phyloP scores from a whole-genome alignment of 1,284 basidiomycete genomes.

The Austropuccinia psidii region DNA sequence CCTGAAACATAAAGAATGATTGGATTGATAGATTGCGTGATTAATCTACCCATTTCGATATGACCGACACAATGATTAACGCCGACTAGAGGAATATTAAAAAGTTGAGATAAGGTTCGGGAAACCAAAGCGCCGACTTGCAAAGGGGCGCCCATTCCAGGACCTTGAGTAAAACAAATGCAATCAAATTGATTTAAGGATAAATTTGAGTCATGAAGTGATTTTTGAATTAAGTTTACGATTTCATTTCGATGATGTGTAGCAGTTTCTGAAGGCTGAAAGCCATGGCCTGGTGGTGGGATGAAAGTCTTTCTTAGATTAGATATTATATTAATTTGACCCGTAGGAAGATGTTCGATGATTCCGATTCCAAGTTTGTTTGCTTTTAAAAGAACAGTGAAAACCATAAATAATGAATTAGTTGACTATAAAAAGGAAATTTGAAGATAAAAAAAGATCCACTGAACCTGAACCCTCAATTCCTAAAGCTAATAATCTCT shows the following conservation, averaged over 20 bases:
- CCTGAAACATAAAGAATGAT: conserved; percentile 98
- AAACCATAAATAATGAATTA: neutral
- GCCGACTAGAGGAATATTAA: conserved; percentile 82
- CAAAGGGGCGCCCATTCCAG: conserved; percentile 95
- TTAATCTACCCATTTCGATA: conserved; percentile 98
- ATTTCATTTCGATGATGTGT: conserved; percentile 93
- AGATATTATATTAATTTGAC: conserved; percentile 49
- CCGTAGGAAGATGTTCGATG: conserved; percentile 62
- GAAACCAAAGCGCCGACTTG: conserved; percentile 95
- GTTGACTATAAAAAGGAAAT: neutral
- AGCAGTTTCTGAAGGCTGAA: conserved; percentile 89
- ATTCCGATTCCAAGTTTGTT: conserved; percentile 98
- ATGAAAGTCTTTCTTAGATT: conserved; percentile 89
- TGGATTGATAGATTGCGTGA: conserved; percentile 89
- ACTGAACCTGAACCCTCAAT: conserved; percentile 36
- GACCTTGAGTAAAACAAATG: conserved; percentile 55
- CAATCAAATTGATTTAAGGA: neutral
- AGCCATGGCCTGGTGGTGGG: conserved; percentile 95
- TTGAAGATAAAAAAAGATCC: neutral
- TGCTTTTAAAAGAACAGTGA: conserved; percentile 51
- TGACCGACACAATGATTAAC: conserved; percentile 99
- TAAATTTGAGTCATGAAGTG: conserved; percentile 46
- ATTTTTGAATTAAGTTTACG: conserved; percentile 70
- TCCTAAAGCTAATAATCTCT: conserved; percentile 18
- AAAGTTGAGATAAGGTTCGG: conserved; percentile 77